Base-by-base conservation (phyloP, 495 filamentous ascomycete species). In the Aspergillus bertholletiae region DNA sequence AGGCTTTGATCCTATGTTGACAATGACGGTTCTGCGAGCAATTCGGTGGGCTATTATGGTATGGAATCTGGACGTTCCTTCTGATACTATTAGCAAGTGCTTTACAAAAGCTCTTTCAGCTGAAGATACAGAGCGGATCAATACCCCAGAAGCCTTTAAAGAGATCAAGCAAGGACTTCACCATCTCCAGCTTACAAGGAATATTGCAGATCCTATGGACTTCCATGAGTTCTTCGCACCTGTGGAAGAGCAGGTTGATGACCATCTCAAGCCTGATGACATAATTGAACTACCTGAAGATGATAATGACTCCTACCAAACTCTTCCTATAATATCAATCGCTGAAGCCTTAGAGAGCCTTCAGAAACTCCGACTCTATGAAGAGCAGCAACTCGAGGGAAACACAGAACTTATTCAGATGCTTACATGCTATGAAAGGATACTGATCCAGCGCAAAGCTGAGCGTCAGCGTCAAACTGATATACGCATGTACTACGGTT, bases 21-120 rank as follows among this genome's bases (percentile, higher is more conserved):
- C 53, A 27, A 63, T 66, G 51, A 58, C 18, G 15, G 30, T 66
- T 15, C 44, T 67, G 15, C 20, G 55, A 26, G 63, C 60, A 22
- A 39, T 68, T 17, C 53, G 52, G 24, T 58, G 60, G 53, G 53
- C 30, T 1, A 56, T 61, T 22, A 24, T 27, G 1, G 57, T 54
- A 6, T 69, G 59, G 64, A 17, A 44, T 12, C 6, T 51, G 2
- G 55, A 57, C 45, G 17, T 67, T 7, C 27, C 30, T 1, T 1
- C 13, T 23, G 13, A 12, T 17, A 54, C 56, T 27, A 58, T 67
- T 9, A 21, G 44, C 13, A 60, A 65, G 18, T 62, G 49, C 24
- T 65, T 64, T 53, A 55, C 30, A 28, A 62, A 59, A 32, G 54
- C 59, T 13, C 30, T 56, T n/a, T n/a, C 30, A 34, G 39, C 8